These are phyloP conservation scores for Trametes sp. DNA, from an alignment of 1,284 basidiomycete genomes.

Conservation along the genomic window DNA sequence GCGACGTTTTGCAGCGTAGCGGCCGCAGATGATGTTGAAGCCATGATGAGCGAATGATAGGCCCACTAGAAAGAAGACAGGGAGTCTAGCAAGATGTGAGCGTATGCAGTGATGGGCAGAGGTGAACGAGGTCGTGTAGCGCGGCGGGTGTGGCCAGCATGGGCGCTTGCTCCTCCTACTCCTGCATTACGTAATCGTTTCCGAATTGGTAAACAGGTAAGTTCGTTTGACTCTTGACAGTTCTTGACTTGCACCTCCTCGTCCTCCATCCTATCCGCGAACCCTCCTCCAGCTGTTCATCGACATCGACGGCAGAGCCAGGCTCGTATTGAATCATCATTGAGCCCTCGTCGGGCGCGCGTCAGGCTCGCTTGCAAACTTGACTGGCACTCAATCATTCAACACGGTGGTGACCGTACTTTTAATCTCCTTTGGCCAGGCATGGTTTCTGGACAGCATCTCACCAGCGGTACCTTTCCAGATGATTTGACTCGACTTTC, in stretches of 20 bases:
- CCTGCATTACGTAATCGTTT: background rate
- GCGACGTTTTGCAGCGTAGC: slow-evolving; percentile 26
- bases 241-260: background rate
- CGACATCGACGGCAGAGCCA: no score
- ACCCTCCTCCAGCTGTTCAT: background rate
- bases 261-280: background rate
- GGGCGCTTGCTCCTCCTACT: background rate
- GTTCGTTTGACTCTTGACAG: no score
- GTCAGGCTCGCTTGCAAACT: no score
- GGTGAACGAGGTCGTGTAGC: background rate
- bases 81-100: background rate
- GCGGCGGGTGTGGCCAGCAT: background rate
- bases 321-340: no score
- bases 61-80: background rate
- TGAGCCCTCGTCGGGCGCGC: no score
- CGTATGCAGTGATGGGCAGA: background rate
- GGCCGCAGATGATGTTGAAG: slow-evolving; percentile 9
- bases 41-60: no score
- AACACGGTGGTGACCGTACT: no score
- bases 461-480: background rate
- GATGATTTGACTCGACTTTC: background rate
- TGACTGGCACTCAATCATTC: no score
- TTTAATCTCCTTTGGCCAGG: no score
- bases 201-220: background rate
- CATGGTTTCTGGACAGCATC: background rate